Evolutionary conservation across 306 rosid genomes (phyloP).

Genomic region (Cucumis melo): DNA sequence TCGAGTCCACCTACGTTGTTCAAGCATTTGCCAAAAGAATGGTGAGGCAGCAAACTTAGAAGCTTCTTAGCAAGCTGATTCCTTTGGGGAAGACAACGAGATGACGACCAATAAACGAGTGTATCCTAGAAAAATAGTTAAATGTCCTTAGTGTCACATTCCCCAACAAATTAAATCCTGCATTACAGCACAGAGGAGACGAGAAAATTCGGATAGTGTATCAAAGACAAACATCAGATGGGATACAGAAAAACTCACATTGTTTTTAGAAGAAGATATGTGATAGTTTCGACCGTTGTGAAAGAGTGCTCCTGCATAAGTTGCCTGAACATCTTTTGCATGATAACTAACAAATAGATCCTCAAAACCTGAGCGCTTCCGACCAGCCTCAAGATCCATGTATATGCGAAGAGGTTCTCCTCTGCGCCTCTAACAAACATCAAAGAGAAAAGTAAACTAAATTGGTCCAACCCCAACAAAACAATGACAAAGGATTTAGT

Average conservation of each 20-base stretch:
- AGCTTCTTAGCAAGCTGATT: conserved; percentile 64
- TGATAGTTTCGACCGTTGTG: conserved; percentile 75
- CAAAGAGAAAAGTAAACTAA: not conserved
- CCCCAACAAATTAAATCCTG: not conserved
- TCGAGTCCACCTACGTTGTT: conserved; percentile 88
- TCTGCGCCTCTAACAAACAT: conserved; percentile 34
- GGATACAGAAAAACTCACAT: conserved; percentile 23
- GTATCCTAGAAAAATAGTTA: conserved; percentile 37
- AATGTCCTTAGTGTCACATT: not conserved
- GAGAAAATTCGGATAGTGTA: not conserved
- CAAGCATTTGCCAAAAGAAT: conserved; percentile 92
- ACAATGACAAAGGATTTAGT: not conserved
- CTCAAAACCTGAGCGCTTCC: conserved; percentile 63
- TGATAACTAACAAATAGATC: conserved; percentile 78
- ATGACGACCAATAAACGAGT: conserved; percentile 93
- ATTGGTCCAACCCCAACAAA: not conserved
- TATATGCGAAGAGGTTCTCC: conserved; percentile 78
- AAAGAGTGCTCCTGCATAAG: conserved; percentile 86
- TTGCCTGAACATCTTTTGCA: conserved; percentile 76
- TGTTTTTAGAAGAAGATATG: conserved; percentile 41
- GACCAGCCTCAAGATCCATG: conserved; percentile 90
- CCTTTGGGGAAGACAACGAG: conserved; percentile 77
- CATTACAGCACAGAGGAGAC: not conserved
- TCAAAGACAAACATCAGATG: not conserved
- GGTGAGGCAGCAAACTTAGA: conserved; percentile 59